Base-by-base conservation (phyloP, 2,329 filamentous ascomycete genomes). In the Penicillium hordei region DNA sequence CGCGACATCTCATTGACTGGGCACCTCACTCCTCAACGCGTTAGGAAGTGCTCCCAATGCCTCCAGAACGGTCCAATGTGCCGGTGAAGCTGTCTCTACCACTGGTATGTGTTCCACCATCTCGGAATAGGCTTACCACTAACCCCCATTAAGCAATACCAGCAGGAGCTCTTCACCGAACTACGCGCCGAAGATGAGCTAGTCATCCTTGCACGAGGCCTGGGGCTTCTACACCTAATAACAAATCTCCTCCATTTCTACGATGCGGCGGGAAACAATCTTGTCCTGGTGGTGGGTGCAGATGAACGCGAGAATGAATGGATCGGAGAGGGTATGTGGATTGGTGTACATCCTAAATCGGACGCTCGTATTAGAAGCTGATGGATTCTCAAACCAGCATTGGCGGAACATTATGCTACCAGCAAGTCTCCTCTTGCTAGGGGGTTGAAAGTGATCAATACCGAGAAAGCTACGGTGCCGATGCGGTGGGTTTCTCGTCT, bases 171-270 rank as follows among this genome's bases (percentile, higher is more conserved):
- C 69, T 97, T 97, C 80, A 91, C 90, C 74, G 90, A 94, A 78
- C 86, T 96, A 65, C 89, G 91, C 62, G 81, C 86, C 60, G 90
- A 97, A 79, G 94, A 99, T 89, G 89, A 95, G 76, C 87, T 99
- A 63, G 89, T 97, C 68, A 83, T 99, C 54, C 84, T 97, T 55
- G 94, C 93, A 42, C 90, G 91, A 52, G 94, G 94, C 66, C 87
- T 99, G 48, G 94, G 94, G 67, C 87, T 97, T 45, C 85, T 97
- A 73, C 91, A 92, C 65, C 85, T 99, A 57, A 85, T 97, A 70
- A 95, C 91, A n/a, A 99, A 97, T 72, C 84, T 99, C 39, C 85
- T 99, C 29, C 94, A 99, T 76, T 93, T 93, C 21, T 97, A 97
- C 77, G 94, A 99, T 82, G 93, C 92, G 1, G 91, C 91, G 4